Evolutionary conservation across 108 stramenopile species (phyloP), one percentile per base, ranked within the genome.

Genomic region (Fistulifera solaris): DNA sequence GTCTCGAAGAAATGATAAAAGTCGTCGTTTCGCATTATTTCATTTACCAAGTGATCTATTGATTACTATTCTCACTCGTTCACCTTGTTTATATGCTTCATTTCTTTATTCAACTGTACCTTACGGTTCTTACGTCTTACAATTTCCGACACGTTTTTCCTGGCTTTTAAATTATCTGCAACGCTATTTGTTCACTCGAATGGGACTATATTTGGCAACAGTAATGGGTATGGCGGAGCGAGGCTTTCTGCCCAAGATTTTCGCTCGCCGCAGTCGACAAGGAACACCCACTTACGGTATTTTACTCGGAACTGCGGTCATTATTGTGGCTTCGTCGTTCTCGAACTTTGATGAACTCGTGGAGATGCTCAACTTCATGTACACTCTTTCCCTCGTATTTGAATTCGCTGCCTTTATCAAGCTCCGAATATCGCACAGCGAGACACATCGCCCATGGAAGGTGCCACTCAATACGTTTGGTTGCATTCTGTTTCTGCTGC

Each of bases 401-500:
- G 96, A 97, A 60, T 95, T 93, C 67, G 83, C 72, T 23, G 96
- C 96, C 0, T 97, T 97, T 67, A 49, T 98, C 54, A 85, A 94
- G 60, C 82, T 98, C 14, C 80, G 97, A 12, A 58, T 84, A 14
- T 54, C 62, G 3, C 55, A 52, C 18, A 71, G 67, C 17, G 61
- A 72, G 28, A 14, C 73, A 17, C 58, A 69, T 16, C 63, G 80
- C 4, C 80, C 80, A 19, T 81, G 62, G 52, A 48, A 59, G 2
- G 63, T 81, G 41, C 80, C 80, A 2, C 43, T 81, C 1, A 59
- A 49, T 25, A 72, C 63, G 6, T 19, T 61, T 15, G 70, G 72
- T 17, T 81, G 76, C 47, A 7, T 67, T 48, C 12, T 76, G 17
- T 61, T 74, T 21, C 42, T 77, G 26, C 22, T 61, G 26, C 80